These are phyloP conservation scores for Fraxinus anomala DNA, from an alignment of 257 asterid species.

Conservation along the genomic window DNA sequence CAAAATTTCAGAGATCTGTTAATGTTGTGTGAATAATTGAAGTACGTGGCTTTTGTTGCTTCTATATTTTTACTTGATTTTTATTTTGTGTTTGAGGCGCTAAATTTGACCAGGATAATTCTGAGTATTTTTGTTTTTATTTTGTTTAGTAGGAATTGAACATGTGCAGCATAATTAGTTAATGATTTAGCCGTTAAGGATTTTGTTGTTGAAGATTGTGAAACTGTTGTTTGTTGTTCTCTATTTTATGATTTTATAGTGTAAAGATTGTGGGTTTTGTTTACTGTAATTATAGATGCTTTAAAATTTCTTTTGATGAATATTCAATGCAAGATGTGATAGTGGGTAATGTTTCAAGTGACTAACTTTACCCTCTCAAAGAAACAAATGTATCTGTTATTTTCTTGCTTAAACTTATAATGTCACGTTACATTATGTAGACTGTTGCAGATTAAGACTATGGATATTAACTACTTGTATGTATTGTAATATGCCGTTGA, in stretches of 20 bases:
- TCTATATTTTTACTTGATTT: not conserved
- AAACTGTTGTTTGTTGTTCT: not conserved
- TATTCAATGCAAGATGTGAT: not conserved
- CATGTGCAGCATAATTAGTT: not conserved
- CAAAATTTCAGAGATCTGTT: not conserved
- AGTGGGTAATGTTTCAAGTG: not conserved
- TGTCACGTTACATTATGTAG: conserved; percentile 8
- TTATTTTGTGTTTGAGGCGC: not conserved
- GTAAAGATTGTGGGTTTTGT: not conserved
- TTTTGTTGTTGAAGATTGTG: not conserved
- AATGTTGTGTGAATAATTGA: not conserved
- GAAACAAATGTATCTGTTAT: not conserved
- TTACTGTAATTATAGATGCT: not conserved
- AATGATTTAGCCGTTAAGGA: not conserved
- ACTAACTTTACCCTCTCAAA: not conserved
- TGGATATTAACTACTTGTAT: no score
- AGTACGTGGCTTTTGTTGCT: not conserved
- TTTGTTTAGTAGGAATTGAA: not conserved
- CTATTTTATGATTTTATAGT: not conserved
- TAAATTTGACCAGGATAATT: not conserved
- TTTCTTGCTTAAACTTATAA: not conserved
- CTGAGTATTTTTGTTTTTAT: not conserved
- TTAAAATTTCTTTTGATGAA: not conserved
- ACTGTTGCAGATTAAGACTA: not conserved
- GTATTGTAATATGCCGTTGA: not conserved